These are phyloP conservation scores for Massariosphaeria phaeospora DNA, from an alignment of 495 filamentous ascomycete species.

Conservation along the genomic window DNA sequence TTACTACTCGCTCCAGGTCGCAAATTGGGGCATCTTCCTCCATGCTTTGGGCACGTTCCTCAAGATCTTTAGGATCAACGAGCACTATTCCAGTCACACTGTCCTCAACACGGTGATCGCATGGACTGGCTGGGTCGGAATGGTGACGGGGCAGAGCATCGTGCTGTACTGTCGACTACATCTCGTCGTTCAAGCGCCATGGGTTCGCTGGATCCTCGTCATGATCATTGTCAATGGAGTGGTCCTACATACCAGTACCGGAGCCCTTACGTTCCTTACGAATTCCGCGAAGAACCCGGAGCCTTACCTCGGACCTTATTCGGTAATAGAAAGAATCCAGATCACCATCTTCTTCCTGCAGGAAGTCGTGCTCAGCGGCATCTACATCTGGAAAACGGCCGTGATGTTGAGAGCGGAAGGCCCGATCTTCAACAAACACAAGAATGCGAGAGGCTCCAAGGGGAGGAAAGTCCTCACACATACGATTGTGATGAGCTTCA, in stretches of 20 bases:
- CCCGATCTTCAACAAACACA: background rate
- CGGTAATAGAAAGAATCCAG: conserved; percentile 8
- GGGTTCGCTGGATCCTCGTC: conserved; percentile 13
- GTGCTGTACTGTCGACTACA: conserved; percentile 30
- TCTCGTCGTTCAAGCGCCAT: conserved; percentile 12
- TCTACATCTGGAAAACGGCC: conserved; percentile 18
- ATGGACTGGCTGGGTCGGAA: conserved; percentile 18
- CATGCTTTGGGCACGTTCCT: conserved; percentile 14
- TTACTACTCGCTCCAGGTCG: conserved; percentile 16
- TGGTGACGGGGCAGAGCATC: conserved; percentile 28
- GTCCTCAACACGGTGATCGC: conserved; percentile 7
- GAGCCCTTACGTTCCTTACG: conserved; percentile 7
- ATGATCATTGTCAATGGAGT: conserved; percentile 30
- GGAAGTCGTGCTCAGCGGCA: conserved; percentile 10
- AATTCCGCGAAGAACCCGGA: background rate
- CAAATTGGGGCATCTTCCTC: conserved; percentile 25
- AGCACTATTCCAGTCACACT: background rate
- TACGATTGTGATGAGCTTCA: conserved; percentile 19
- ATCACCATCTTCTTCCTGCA: conserved; percentile 19
- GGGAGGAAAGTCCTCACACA: conserved; percentile 9
- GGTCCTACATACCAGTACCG: conserved; percentile 14
- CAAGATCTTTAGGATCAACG: conserved; percentile 18
- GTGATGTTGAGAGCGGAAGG: conserved; percentile 4
- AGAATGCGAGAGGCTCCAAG: background rate
- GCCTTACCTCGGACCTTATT: conserved; percentile 3